Conservation (phyloP, 73 alveolate species). For the Breviolum minutum region DNA sequence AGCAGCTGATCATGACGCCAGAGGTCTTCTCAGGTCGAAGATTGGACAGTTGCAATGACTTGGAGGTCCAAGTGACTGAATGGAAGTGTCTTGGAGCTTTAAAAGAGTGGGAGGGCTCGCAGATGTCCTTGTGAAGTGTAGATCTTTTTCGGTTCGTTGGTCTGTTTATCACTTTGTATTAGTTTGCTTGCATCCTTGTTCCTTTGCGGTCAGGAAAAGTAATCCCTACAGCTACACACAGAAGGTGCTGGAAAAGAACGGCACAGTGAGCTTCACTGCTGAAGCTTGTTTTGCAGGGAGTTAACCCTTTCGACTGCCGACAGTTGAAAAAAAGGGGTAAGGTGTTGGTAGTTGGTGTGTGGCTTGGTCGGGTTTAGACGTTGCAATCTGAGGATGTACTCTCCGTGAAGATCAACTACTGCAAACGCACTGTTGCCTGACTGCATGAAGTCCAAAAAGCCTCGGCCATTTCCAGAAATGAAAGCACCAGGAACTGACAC, state of each 20-base stretch:
- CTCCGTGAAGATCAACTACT: neutral
- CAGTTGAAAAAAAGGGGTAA: neutral
- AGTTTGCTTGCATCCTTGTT: too few species aligned
- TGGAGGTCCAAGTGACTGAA: constrained; percentile 55
- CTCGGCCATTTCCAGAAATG: neutral
- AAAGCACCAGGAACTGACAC: neutral
- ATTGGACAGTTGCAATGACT: neutral
- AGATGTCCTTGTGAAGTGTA: neutral
- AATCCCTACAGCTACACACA: constrained; percentile 16
- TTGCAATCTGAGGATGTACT: neutral
- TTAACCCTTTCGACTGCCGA: neutral
- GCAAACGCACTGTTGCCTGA: neutral
- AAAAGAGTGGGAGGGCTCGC: neutral
- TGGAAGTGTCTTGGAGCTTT: constrained; percentile 54
- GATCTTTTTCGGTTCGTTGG: neutral
- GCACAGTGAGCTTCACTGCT: neutral
- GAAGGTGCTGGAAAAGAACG: neutral
- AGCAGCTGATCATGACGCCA: constrained; percentile 15
- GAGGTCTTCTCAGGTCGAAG: constrained; percentile 53
- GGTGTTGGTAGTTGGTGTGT: neutral
- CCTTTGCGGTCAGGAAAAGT: constrained; percentile 9
- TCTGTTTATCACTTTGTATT: too few species aligned
- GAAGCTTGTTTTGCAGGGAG: neutral
- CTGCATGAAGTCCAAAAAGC: neutral
- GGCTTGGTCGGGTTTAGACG: too few species aligned